Conservation (phyloP, 2,329 filamentous ascomycete species). For the Orbilia oligospora region DNA sequence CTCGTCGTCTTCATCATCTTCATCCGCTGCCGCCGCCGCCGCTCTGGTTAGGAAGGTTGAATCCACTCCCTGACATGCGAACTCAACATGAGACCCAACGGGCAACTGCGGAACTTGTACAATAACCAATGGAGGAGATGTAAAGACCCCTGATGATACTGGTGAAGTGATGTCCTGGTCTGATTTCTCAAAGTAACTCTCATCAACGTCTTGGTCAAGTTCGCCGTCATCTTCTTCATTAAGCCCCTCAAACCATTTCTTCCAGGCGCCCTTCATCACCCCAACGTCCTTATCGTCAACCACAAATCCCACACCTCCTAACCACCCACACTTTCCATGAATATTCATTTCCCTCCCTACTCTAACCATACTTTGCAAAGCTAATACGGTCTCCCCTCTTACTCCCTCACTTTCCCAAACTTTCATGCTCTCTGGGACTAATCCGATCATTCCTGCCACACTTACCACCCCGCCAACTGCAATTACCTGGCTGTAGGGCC, state of each 20-base stretch:
- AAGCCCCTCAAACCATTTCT: conserved; percentile 63
- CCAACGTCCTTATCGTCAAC: conserved; percentile 17
- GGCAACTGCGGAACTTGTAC: conserved; percentile 84
- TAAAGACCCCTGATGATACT: conserved; percentile 62
- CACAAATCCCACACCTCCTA: conserved; percentile 79
- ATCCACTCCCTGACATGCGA: conserved; percentile 69
- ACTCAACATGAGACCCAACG: conserved; percentile 81
- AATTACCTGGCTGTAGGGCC: conserved; percentile 93
- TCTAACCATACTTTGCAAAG: conserved; percentile 90
- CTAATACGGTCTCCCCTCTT: conserved; percentile 76
- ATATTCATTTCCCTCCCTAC: conserved; percentile 81
- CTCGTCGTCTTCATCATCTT: conserved; percentile 36
- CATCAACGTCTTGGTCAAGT: conserved; percentile 65
- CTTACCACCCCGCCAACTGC: conserved; percentile 71
- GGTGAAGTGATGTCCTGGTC: conserved; percentile 63
- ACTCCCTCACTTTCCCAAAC: conserved; percentile 67
- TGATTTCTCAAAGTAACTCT: conserved; percentile 64
- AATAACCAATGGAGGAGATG: conserved; percentile 78
- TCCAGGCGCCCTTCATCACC: conserved; percentile 62
- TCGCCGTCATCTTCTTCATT: conserved; percentile 66
- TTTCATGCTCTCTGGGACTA: conserved; percentile 84
- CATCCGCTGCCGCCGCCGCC: background rate
- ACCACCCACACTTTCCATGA: conserved; percentile 74
- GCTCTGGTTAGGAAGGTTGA: conserved; percentile 46
- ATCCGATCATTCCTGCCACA: conserved; percentile 91